Base-by-base conservation (phyloP, 1,139 yeast species). In the Nakaseomyces nivariensis region DNA sequence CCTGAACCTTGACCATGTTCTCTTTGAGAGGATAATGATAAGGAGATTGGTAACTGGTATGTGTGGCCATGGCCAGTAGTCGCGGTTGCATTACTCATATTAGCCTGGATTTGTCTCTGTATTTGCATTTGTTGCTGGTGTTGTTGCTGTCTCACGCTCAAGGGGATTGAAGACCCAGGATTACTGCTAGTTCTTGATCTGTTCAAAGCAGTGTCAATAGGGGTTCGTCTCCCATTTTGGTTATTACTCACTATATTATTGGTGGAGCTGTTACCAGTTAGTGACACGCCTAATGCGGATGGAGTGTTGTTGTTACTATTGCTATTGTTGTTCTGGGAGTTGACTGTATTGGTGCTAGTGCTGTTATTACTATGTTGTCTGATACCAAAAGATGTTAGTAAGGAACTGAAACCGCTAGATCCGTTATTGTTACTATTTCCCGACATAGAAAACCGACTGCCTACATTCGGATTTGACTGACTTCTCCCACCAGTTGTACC, bases 341-440 rank as follows among this genome's bases (percentile, higher is more conserved):
- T 41, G 25, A 13, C 34, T 5, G 24, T 41, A 41, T 41, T 41
- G 10, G 33, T 41, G 44, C 44, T 41, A 8, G 8, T 13, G n/a
- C 34, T 41, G 34, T 41, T 41, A 33, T 46, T 17, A 17, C 22
- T 50, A 22, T 48, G 54, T 41, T 57, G 62, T 48, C 65, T 57
- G 33, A 60, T 58, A n/a, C 65, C 65, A 50, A 61, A 59, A 5
- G 61, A 54, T 41, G 54, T 58, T 46, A 60, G 48, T 32, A 61
- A 47, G 4, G 60, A 54, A 42, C 56, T 58, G 46, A 61, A 52
- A 24, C 63, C 59, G 3, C 25, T 41, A 2, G 44, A 60, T 56
- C 63, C 62, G 31, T 62, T 54, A 6, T 36, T 45, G n/a, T 32
- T 40, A 4, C 32, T 25, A 13, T 31, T 36, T 3, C 37, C 37